These are phyloP conservation scores for Grosmannia penicillata DNA, from an alignment of 2,329 filamentous ascomycete genomes.

Conservation along the genomic window DNA sequence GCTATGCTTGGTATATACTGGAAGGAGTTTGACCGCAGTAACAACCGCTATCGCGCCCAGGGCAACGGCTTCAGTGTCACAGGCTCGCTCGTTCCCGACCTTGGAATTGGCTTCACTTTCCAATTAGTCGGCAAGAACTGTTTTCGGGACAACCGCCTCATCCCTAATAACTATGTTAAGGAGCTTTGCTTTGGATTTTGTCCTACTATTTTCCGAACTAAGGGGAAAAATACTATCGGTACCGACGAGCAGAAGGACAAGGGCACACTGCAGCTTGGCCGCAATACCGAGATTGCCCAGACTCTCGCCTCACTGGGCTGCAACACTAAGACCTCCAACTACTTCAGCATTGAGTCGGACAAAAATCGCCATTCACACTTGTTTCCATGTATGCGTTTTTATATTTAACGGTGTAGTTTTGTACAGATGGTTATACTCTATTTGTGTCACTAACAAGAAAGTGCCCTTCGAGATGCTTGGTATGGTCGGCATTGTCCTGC, in stretches of 20 bases:
- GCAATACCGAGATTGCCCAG: constrained; percentile 30
- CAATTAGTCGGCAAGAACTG: constrained; percentile 31
- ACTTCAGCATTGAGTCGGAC: constrained; percentile 20
- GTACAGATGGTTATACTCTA: not conserved
- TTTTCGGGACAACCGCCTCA: constrained; percentile 34
- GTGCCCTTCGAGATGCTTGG: constrained; percentile 43
- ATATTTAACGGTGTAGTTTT: not conserved
- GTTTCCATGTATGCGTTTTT: constrained; percentile 25
- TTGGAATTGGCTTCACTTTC: constrained; percentile 40
- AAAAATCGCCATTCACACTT: constrained; percentile 28
- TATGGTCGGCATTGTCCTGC: constrained; percentile 36
- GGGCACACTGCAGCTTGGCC: constrained; percentile 32
- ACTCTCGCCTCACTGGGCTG: constrained; percentile 39
- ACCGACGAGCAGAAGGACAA: constrained; percentile 27
- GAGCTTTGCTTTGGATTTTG: constrained; percentile 41
- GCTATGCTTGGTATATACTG: constrained; percentile 41
- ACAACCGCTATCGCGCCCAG: constrained; percentile 36
- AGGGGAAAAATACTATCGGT: constrained; percentile 15
- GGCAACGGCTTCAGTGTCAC: constrained; percentile 38
- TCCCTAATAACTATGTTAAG: constrained; percentile 38
- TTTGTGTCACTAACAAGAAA: constrained; percentile 10
- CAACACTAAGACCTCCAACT: constrained; percentile 33
- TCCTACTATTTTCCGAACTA: constrained; percentile 34
- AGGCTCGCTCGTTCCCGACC: constrained; percentile 28
- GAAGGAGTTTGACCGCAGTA: constrained; percentile 40